Evolutionary conservation across 2,329 filamentous ascomycete species (phyloP).

Genomic region (Pseudogymnoascus sp.): DNA sequence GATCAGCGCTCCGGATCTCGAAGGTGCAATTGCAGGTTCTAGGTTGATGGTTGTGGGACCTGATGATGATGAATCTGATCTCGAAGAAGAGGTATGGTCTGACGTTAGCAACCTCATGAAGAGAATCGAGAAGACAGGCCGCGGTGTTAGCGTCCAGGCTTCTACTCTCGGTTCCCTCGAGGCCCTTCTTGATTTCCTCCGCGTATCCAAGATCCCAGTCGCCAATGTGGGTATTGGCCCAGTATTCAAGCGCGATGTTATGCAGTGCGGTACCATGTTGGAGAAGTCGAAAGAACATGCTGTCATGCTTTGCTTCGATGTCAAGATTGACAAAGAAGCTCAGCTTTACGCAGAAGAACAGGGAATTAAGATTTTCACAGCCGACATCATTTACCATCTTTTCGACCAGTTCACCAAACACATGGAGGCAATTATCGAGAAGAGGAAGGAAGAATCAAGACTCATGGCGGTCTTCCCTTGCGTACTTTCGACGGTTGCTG

Average conservation of each 20-base stretch:
- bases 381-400: constrained; percentile 97
- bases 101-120: constrained; percentile 88
- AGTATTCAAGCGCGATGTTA: constrained; percentile 95
- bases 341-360: constrained; percentile 85
- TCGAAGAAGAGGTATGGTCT: constrained; percentile 92
- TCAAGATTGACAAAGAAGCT: constrained; percentile 98
- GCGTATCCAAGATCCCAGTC: constrained; percentile 92
- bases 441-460: constrained; percentile 95
- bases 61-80: constrained; percentile 92
- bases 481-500: constrained; percentile 78
- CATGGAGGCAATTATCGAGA: constrained; percentile 78
- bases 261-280: constrained; percentile 91
- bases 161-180: constrained; percentile 96
- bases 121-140: constrained; percentile 84
- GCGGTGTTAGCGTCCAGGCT: constrained; percentile 93
- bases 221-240: constrained; percentile 96
- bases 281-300: constrained; percentile 92
- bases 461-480: constrained; percentile 95
- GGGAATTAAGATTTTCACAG: constrained; percentile 95
- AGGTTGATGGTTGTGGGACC: constrained; percentile 89
- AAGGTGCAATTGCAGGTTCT: constrained; percentile 93
- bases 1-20: constrained; percentile 92
- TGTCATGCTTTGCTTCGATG: constrained; percentile 99
- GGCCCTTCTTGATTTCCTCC: constrained; percentile 91
- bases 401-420: constrained; percentile 96